Evolutionary conservation across 2,329 filamentous ascomycete species (phyloP).

Genomic region (Allantophomopsis cytisporea): DNA sequence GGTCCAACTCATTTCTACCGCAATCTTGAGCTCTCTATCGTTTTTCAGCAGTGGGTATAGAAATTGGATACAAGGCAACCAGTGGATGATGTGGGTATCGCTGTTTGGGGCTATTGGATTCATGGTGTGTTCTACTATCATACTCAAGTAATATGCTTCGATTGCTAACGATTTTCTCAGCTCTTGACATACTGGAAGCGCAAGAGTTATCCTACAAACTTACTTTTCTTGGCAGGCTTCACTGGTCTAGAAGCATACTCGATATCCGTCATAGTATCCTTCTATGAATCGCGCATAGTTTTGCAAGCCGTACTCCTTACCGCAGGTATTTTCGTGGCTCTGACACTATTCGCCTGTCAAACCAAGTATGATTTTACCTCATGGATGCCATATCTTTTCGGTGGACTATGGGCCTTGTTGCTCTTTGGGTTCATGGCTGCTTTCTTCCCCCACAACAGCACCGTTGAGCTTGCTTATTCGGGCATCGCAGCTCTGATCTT

Average conservation of each 20-base stretch:
- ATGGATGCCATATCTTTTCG: slow-evolving; percentile 94
- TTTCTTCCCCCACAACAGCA: slow-evolving; percentile 78
- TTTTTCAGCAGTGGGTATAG: slow-evolving; percentile 77
- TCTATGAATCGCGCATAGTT: slow-evolving; percentile 74
- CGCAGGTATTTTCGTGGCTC: slow-evolving; percentile 65
- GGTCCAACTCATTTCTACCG: slow-evolving; percentile 81
- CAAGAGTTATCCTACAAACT: slow-evolving; percentile 88
- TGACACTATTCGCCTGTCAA: slow-evolving; percentile 87
- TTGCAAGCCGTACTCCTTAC: slow-evolving; percentile 85
- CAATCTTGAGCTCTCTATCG: slow-evolving; percentile 65
- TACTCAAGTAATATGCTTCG: too few relatives aligned
- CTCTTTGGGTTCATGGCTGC: slow-evolving; percentile 86
- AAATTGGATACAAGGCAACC: slow-evolving; percentile 72
- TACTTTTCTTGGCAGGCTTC: slow-evolving; percentile 83
- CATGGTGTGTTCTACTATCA: slow-evolving; percentile 27
- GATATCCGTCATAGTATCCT: slow-evolving; percentile 83
- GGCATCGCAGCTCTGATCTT: slow-evolving; percentile 76
- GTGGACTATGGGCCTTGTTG: slow-evolving; percentile 76
- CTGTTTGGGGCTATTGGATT: slow-evolving; percentile 73
- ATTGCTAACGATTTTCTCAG: slow-evolving; percentile 10
- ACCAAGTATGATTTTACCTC: slow-evolving; percentile 96
- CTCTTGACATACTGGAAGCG: slow-evolving; percentile 88
- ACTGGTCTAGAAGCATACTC: slow-evolving; percentile 88
- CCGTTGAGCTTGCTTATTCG: slow-evolving; percentile 75
- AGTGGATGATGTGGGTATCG: slow-evolving; percentile 76